These are phyloP conservation scores for Fusarium praegraminearum DNA, from an alignment of 2,329 filamentous ascomycete species.

Conservation along the genomic window DNA sequence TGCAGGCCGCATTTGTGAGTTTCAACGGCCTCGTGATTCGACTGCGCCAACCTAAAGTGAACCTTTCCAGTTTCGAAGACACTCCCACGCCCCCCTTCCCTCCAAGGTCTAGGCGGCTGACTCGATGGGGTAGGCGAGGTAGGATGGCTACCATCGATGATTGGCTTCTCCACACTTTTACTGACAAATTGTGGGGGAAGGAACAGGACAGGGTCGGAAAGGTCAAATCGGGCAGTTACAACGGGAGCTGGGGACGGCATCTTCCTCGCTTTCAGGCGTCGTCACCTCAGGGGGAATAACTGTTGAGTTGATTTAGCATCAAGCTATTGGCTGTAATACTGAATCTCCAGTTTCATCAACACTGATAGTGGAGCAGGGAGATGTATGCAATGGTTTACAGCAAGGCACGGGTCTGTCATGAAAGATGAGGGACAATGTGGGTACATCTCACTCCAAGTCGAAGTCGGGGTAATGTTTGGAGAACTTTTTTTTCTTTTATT, in stretches of 20 bases:
- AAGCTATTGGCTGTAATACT: background rate
- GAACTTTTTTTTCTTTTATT: constrained; percentile 13
- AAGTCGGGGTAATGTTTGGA: constrained; percentile 38
- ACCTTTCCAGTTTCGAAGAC: constrained; percentile 27
- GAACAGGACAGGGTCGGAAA: constrained; percentile 27
- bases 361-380: constrained; percentile 16
- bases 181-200: constrained; percentile 44
- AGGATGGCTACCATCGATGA: constrained; percentile 25
- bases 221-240: constrained; percentile 37
- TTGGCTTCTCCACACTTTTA: constrained; percentile 47
- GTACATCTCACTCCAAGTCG: constrained; percentile 25
- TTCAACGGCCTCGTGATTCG: constrained; percentile 43
- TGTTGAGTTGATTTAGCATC: constrained; percentile 4
- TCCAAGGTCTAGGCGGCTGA: constrained; percentile 14
- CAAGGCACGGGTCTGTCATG: constrained; percentile 3
- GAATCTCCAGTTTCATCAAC: background rate
- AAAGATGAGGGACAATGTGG: constrained; percentile 29
- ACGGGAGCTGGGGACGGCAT: constrained; percentile 34
- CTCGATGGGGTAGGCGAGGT: constrained; percentile 37
- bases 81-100: constrained; percentile 34
- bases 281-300: constrained; percentile 9
- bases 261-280: constrained; percentile 12
- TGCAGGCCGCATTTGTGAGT: constrained; percentile 43
- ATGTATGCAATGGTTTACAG: background rate
- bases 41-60: constrained; percentile 22